phyloP scores from a whole-genome alignment of 331 rosid genomes.

The Quercus tomentella region DNA sequence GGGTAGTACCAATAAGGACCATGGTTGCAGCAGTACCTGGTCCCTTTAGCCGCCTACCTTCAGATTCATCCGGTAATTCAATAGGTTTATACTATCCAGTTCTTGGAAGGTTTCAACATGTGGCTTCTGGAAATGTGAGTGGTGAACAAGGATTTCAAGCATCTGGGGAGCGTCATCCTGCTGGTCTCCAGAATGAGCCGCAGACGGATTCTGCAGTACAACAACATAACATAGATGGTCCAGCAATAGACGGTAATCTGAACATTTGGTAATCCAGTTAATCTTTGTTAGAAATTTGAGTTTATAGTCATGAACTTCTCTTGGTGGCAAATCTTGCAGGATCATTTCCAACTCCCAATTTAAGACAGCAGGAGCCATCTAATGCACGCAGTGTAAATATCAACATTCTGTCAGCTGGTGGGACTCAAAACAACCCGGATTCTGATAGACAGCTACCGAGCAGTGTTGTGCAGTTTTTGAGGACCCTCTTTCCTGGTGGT shows the following conservation, averaged over 20 bases:
- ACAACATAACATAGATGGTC: conserved; percentile 48
- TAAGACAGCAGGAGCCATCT: conserved; percentile 44
- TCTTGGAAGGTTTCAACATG: conserved; percentile 73
- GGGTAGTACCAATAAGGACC: conserved; percentile 84
- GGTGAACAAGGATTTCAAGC: conserved; percentile 57
- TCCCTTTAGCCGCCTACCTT: conserved; percentile 53
- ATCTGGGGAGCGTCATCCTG: conserved; percentile 43
- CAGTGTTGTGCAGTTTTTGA: conserved; percentile 51
- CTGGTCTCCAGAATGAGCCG: conserved; percentile 33
- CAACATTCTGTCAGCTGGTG: conserved; percentile 63
- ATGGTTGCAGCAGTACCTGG: conserved; percentile 82
- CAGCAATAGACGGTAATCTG: conserved; percentile 69
- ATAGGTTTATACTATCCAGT: conserved; percentile 82
- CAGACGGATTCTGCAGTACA: conserved; percentile 38
- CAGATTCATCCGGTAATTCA: conserved; percentile 74
- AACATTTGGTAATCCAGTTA: not conserved
- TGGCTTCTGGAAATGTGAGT: conserved; percentile 54
- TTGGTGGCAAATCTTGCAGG: conserved; percentile 37
- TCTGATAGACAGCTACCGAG: conserved; percentile 72
- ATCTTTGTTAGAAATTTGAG: conserved; percentile 9
- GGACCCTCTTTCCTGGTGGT: conserved; percentile 81
- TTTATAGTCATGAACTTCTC: conserved; percentile 5
- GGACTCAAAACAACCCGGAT: conserved; percentile 61
- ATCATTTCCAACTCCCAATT: conserved; percentile 32
- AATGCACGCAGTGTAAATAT: conserved; percentile 56